Evolutionary conservation across 108 stramenopile species (phyloP).

Genomic region (Nitzschia sp.): DNA sequence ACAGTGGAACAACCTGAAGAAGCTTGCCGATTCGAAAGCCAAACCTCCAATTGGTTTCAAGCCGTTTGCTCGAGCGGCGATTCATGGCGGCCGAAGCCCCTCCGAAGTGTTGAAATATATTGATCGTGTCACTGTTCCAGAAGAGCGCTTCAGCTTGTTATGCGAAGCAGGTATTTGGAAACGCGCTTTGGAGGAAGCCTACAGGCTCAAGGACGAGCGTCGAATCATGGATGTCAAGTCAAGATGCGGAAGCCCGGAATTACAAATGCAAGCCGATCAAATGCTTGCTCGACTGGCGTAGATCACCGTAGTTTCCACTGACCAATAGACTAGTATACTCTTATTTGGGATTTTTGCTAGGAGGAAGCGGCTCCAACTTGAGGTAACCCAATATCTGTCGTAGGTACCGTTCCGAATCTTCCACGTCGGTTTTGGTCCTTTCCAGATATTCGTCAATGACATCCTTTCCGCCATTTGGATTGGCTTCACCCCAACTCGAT

Average conservation of each 20-base stretch:
- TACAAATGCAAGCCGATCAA: slow-evolving; percentile 69
- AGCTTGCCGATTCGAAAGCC: slow-evolving; percentile 71
- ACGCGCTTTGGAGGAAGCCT: slow-evolving; percentile 73
- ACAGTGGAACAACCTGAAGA: slow-evolving; percentile 73
- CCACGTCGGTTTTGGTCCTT: slow-evolving; percentile 60
- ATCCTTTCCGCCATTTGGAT: slow-evolving; percentile 77
- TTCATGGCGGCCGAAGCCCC: slow-evolving; percentile 50
- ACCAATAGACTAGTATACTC: no score
- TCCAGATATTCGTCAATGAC: slow-evolving; percentile 80
- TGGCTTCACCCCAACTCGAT: slow-evolving; percentile 41
- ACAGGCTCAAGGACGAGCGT: slow-evolving; percentile 60
- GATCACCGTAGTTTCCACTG: no score
- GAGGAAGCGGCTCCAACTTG: slow-evolving; percentile 59
- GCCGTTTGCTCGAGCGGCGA: slow-evolving; percentile 84
- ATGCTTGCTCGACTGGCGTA: slow-evolving; percentile 36
- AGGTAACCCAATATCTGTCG: slow-evolving; percentile 55
- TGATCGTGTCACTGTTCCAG: slow-evolving; percentile 59
- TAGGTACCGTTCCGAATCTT: slow-evolving; percentile 59
- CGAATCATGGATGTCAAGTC: slow-evolving; percentile 67
- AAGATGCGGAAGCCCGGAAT: slow-evolving; percentile 63
- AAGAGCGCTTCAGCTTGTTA: slow-evolving; percentile 74
- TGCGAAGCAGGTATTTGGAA: slow-evolving; percentile 76
- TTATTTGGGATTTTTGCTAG: slow-evolving; percentile 39
- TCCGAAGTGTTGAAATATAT: slow-evolving; percentile 72
- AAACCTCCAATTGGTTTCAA: slow-evolving; percentile 85